These are phyloP conservation scores for Exsudoporus frostii DNA, from an alignment of 768 basidiomycete genomes.

Conservation along the genomic window DNA sequence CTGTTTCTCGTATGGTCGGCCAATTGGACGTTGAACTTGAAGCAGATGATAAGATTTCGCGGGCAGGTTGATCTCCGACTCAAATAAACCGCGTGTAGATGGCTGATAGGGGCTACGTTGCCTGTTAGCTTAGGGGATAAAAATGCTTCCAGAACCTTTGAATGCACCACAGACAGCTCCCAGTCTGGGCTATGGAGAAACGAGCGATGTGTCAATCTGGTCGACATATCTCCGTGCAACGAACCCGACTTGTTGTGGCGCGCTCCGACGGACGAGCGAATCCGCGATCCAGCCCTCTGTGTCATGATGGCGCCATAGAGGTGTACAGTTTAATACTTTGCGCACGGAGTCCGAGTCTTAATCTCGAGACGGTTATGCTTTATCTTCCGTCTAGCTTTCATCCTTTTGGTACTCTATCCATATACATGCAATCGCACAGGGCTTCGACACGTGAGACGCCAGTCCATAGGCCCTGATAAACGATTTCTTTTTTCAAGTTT, in stretches of 20 bases:
- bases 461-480: background rate
- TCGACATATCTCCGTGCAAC: background rate
- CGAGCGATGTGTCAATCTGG: background rate
- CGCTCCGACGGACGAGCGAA: background rate
- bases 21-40: background rate
- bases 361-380: background rate
- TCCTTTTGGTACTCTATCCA: background rate
- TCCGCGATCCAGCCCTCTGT: slow-evolving; percentile 14
- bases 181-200: background rate
- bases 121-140: too few species aligned
- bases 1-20: background rate
- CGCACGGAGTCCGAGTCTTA: background rate
- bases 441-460: background rate
- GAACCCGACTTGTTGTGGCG: background rate
- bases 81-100: too few species aligned
- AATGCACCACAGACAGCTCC: background rate
- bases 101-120: too few species aligned
- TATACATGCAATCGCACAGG: too few species aligned
- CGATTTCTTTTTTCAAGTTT: background rate
- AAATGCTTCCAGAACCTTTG: too few species aligned
- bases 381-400: background rate
- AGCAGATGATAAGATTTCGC: too few species aligned
- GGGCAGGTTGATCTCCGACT: too few species aligned
- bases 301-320: slow-evolving; percentile 4
- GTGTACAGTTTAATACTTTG: background rate